Evolutionary conservation across 306 rosid genomes (phyloP).

Genomic region (Chamaecrista fasciculata): DNA sequence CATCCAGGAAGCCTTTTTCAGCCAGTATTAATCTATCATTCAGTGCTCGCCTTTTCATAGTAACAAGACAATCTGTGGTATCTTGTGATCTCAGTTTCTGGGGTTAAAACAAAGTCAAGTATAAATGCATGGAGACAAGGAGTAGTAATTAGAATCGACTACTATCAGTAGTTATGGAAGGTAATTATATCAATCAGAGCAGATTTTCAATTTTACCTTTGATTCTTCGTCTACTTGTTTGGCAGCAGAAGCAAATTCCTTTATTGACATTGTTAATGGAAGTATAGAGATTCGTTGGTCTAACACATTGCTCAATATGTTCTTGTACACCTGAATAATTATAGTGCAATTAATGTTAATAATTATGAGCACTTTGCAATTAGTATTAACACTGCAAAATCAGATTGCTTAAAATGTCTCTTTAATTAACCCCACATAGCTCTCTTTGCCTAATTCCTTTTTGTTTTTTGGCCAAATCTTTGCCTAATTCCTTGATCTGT

Average conservation of each 20-base stretch:
- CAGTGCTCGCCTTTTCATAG: constrained; percentile 61
- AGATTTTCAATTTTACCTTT: constrained; percentile 34
- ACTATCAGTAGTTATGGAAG: not conserved
- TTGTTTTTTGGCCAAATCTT: not conserved
- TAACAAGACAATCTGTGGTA: constrained; percentile 28
- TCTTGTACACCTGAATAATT: constrained; percentile 40
- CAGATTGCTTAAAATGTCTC: not conserved
- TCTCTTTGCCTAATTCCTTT: not conserved
- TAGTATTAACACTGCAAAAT: no score
- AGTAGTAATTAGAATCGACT: not conserved
- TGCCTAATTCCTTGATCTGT: not conserved
- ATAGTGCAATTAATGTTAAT: not conserved
- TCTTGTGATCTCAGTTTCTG: constrained; percentile 58
- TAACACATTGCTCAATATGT: constrained; percentile 41
- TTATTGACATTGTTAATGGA: constrained; percentile 45
- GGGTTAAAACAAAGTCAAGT: constrained; percentile 14
- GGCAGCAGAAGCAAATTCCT: constrained; percentile 60
- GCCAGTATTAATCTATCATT: constrained; percentile 75
- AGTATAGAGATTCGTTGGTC: constrained; percentile 34
- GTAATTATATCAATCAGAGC: not conserved
- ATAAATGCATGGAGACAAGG: not conserved
- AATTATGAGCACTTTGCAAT: not conserved
- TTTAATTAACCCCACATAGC: not conserved
- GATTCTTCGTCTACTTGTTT: constrained; percentile 52
- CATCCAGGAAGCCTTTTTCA: constrained; percentile 77